Evolutionary conservation across 768 basidiomycete genomes (phyloP).

Genomic region (Boletus barrowsii): DNA sequence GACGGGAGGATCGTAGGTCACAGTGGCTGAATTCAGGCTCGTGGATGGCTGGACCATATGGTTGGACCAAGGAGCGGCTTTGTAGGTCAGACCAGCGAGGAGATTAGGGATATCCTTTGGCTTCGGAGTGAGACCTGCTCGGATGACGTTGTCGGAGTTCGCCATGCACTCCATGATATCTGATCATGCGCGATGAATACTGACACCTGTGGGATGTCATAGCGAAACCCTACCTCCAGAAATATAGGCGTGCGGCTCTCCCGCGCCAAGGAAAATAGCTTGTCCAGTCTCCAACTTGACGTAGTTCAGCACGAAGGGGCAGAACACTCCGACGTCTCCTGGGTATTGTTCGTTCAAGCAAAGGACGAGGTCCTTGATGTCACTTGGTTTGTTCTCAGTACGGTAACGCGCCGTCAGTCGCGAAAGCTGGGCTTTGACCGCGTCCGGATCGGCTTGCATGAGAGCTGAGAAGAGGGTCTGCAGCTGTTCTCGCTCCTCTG

Average conservation of each 20-base stretch:
- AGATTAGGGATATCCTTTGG: conserved; percentile 91
- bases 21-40: conserved; percentile 42
- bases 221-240: conserved; percentile 65
- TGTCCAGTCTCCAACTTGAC: conserved; percentile 76
- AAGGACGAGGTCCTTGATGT: conserved; percentile 61
- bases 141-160: conserved; percentile 97
- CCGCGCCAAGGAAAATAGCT: conserved; percentile 92
- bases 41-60: conserved; percentile 65
- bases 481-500: conserved; percentile 48
- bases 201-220: background rate
- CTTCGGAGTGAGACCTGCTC: conserved; percentile 97
- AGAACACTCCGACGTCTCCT: conserved; percentile 90
- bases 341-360: conserved; percentile 74
- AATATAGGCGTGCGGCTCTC: conserved; percentile 96
- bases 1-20: conserved; percentile 87
- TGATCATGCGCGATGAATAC: conserved; percentile 29
- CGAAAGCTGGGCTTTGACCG: conserved; percentile 53
- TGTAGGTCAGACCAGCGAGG: conserved; percentile 83
- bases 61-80: conserved; percentile 58
- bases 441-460: conserved; percentile 69
- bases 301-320: conserved; percentile 86
- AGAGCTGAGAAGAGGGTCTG: conserved; percentile 75
- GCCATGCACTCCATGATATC: conserved; percentile 99
- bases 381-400: conserved; percentile 41
- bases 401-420: conserved; percentile 63